Evolutionary conservation across 2,329 filamentous ascomycete genomes (phyloP), one percentile per base, ranked within the genome.

Genomic region (Fusarium equiseti): DNA sequence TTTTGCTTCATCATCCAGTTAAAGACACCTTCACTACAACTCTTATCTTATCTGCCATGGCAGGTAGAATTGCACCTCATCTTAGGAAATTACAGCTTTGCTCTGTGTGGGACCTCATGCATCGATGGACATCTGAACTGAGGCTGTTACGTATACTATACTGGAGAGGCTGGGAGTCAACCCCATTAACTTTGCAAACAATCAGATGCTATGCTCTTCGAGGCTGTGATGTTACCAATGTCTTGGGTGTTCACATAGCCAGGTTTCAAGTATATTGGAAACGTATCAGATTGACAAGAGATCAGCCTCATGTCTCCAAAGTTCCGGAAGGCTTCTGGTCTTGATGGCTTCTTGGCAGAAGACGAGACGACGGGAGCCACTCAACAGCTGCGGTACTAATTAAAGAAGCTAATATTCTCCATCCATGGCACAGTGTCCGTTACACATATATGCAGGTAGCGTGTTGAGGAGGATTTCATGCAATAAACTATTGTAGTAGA

Each of bases 61-160:
- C 62, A 64, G 48, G 49, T 73, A 63, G 65, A 71, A 75, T 74
- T 76, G 57, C 61, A 63, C 45, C 70, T 76, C 74, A 76, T 76
- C 74, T 76, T 73, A 74, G 70, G 74, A 76, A 76, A 76, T 76
- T 76, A 53, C 71, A 52, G 48, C 59, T 54, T 48, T n/a, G 53
- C 43, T 69, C 51, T 63, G 56, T 45, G 73, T 75, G 74, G 50
- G 74, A 71, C 54, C 68, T 68, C 11, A 24, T 42, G 70, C 63
- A 51, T 45, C 50, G 50, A 66, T 55, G 63, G 46, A 66, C 35
- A n/a, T 38, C 35, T 56, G 61, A 74, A 26, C 66, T 60, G 68
- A 72, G 66, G 52, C 53, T 52, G 63, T 66, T 60, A 24, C 43
- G 60, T 48, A 45, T 49, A 26, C 22, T 49, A 35, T 35, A 10